These are phyloP conservation scores for Chenopodium album DNA, from an alignment of 148 eudicot species.

Conservation along the genomic window DNA sequence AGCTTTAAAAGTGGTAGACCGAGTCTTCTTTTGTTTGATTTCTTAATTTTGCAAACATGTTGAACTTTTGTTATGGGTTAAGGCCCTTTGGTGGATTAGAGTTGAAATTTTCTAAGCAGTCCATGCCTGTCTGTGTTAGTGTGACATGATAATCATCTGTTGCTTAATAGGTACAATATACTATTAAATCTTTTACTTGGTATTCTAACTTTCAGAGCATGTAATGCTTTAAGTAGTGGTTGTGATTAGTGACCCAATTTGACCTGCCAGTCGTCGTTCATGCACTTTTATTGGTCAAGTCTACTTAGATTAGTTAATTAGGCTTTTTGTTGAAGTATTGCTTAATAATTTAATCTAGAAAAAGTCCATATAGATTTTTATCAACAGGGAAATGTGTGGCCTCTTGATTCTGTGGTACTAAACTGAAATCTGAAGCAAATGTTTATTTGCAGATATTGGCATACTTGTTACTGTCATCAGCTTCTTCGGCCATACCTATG, in stretches of 20 bases:
- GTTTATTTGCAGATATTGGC: constrained; percentile 54
- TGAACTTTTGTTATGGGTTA: not conserved
- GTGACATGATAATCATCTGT: not conserved
- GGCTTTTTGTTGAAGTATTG: not conserved
- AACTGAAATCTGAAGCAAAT: not conserved
- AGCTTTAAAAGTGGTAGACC: not conserved
- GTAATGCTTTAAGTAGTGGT: not conserved
- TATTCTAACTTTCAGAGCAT: not conserved
- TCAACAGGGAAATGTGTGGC: not conserved
- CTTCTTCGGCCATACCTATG: constrained; percentile 68
- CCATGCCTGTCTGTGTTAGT: not conserved
- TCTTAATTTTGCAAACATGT: not conserved
- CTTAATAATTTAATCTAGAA: not conserved
- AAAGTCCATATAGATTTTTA: not conserved
- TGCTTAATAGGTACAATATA: not conserved
- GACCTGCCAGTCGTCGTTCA: not conserved
- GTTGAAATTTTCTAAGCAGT: not conserved
- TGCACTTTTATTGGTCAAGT: constrained; percentile 7
- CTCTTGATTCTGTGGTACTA: not conserved
- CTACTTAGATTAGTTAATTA: not conserved
- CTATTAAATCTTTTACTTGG: not conserved
- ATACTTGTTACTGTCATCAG: constrained; percentile 76
- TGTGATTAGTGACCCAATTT: constrained; percentile 14
- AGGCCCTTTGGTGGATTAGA: not conserved
- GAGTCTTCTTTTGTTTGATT: not conserved